Conservation (phyloP, 495 filamentous ascomycete species). For the Neurospora sp. region DNA sequence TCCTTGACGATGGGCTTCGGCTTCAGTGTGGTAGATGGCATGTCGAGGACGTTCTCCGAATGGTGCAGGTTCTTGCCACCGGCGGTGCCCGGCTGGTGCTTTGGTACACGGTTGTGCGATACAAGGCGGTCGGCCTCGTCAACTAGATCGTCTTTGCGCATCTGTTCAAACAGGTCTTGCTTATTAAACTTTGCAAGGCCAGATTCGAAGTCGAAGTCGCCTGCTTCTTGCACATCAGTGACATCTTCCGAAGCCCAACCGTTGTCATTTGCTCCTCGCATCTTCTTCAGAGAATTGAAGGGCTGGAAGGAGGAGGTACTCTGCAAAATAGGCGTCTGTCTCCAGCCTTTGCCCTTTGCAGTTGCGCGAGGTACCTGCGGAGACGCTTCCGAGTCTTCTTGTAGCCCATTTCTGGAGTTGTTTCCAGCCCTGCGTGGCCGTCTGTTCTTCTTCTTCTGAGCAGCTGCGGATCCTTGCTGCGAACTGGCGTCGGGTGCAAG, state of each 20-base stretch:
- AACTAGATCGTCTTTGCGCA: constrained; percentile 74
- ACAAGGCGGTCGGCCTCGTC: constrained; percentile 85
- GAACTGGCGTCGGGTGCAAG: constrained; percentile 4
- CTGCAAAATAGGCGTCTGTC: constrained; percentile 71
- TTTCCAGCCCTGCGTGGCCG: constrained; percentile 11
- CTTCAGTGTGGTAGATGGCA: constrained; percentile 23
- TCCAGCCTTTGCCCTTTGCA: constrained; percentile 55
- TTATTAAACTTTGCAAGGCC: constrained; percentile 93
- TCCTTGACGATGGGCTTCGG: constrained; percentile 32
- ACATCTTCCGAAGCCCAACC: constrained; percentile 97
- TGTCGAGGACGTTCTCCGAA: constrained; percentile 81
- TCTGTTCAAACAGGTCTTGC: constrained; percentile 73
- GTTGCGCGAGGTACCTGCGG: constrained; percentile 11
- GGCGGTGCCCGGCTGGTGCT: constrained; percentile 62
- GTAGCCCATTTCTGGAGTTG: constrained; percentile 1
- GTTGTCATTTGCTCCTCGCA: constrained; percentile 53
- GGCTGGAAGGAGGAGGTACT: constrained; percentile 46
- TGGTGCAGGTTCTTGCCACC: constrained; percentile 87
- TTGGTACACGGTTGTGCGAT: constrained; percentile 68
- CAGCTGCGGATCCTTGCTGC: constrained; percentile 8
- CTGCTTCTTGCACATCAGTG: constrained; percentile 90
- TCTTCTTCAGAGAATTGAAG: constrained; percentile 46
- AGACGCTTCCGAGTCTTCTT: constrained; percentile 15
- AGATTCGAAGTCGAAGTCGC: constrained; percentile 85
- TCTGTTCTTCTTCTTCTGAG: constrained; percentile 16